A percentile compares a stretch with the other conserved stretches of the same genome.
Evolutionary conservation across 2,329 filamentous ascomycete species (phyloP).

Genomic region (Alternaria dauci): DNA sequence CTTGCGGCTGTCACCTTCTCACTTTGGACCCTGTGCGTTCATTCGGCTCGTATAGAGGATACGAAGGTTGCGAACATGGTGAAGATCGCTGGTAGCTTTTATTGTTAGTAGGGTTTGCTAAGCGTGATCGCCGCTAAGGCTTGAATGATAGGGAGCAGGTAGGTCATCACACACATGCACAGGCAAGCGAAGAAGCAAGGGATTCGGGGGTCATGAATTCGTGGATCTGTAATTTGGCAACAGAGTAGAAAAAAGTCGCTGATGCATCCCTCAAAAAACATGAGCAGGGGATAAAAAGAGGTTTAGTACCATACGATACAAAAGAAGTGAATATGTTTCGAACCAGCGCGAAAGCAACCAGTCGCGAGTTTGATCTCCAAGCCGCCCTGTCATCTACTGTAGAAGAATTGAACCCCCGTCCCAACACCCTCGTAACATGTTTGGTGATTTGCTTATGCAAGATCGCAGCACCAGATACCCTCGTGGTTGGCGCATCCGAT

Average conservation of each 20-base stretch:
- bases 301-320: slow-evolving; percentile 26
- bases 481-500: slow-evolving; percentile 37
- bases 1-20: slow-evolving; percentile 1
- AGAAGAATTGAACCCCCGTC: slow-evolving; percentile 12
- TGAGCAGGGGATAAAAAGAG: slow-evolving; percentile 19
- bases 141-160: not conserved
- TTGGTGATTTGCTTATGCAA: slow-evolving; percentile 31
- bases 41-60: not conserved
- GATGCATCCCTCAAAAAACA: slow-evolving; percentile 3
- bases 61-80: not conserved
- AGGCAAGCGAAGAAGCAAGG: not conserved
- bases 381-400: slow-evolving; percentile 21
- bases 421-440: not conserved
- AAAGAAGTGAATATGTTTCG: slow-evolving; percentile 23
- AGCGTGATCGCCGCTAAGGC: not conserved
- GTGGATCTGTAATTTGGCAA: slow-evolving; percentile 19
- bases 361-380: slow-evolving; percentile 21
- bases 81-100: not conserved
- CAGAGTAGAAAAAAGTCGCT: slow-evolving; percentile 13
- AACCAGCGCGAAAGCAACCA: slow-evolving; percentile 21
- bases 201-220: slow-evolving; percentile 14
- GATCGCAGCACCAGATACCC: slow-evolving; percentile 46
- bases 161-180: not conserved
- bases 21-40: not conserved
- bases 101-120: slow-evolving; percentile 3